These are phyloP conservation scores for Silene latifolia DNA, from an alignment of 148 eudicot genomes.

Conservation along the genomic window DNA sequence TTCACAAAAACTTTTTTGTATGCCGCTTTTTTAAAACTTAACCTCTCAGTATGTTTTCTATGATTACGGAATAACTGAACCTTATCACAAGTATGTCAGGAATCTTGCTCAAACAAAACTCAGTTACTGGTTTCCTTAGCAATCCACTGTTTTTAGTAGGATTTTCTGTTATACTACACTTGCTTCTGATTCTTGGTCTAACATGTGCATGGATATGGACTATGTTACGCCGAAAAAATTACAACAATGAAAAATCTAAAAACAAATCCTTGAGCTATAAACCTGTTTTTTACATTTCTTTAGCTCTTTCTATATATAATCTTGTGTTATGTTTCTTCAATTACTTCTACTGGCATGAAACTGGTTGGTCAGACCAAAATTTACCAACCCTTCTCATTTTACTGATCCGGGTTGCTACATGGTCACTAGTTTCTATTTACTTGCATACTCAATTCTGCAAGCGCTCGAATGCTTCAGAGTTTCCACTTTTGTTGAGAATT, in stretches of 20 bases:
- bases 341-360: constrained; percentile 46
- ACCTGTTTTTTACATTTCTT: constrained; percentile 32
- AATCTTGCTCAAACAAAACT: too few relatives aligned
- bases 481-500: constrained; percentile 46
- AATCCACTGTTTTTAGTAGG: constrained; percentile 25
- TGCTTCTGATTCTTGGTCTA: constrained; percentile 31
- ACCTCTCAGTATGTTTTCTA: too few relatives aligned
- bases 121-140: too few relatives aligned
- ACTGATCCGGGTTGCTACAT: constrained; percentile 30
- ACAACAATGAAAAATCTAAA: constrained; percentile 21
- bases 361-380: constrained; percentile 46
- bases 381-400: constrained; percentile 37
- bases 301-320: constrained; percentile 34
- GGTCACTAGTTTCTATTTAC: constrained; percentile 44
- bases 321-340: constrained; percentile 34
- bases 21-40: too few relatives aligned
- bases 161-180: constrained; percentile 33
- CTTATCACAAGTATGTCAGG: too few relatives aligned
- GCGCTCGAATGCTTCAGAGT: constrained; percentile 24
- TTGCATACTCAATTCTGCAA: constrained; percentile 32
- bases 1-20: too few relatives aligned
- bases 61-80: too few relatives aligned
- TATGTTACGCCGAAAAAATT: constrained; percentile 9
- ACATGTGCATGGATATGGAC: constrained; percentile 36
- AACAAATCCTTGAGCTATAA: constrained; percentile 25